Evolutionary conservation across 805 yeast genomes (phyloP).

Genomic region (Groenewaldozyma tartarivorans): DNA sequence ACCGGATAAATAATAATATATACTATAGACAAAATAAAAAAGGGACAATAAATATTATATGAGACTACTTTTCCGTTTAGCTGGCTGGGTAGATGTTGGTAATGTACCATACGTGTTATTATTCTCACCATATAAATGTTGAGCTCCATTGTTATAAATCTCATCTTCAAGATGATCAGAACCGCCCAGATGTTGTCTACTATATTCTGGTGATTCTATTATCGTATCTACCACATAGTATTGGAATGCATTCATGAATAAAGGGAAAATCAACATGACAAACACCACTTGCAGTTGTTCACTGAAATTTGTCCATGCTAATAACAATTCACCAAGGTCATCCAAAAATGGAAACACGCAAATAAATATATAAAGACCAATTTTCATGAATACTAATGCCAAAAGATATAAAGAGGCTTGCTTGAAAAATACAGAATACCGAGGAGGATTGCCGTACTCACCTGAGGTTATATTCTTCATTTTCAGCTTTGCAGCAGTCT

Average conservation of each 20-base stretch:
- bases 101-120: too few relatives aligned
- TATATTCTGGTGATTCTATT: conserved; percentile 35
- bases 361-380: conserved; percentile 46
- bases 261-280: conserved; percentile 57
- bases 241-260: conserved; percentile 38
- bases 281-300: conserved; percentile 78
- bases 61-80: too few relatives aligned
- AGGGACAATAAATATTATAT: too few relatives aligned
- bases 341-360: conserved; percentile 59
- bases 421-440: conserved; percentile 53
- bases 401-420: conserved; percentile 61
- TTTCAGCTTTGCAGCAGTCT: conserved; percentile 34
- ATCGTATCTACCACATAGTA: conserved; percentile 50
- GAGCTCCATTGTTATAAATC: too few relatives aligned
- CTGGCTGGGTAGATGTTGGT: too few relatives aligned
- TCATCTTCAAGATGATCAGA: too few relatives aligned
- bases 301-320: conserved; percentile 75
- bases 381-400: conserved; percentile 57
- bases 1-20: too few relatives aligned
- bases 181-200: too few relatives aligned
- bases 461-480: conserved; percentile 38
- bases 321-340: conserved; percentile 56
- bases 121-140: too few relatives aligned
- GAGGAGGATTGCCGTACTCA: conserved; percentile 60
- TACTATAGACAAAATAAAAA: too few relatives aligned